Base-by-base conservation (phyloP, 129 eudicot genomes). In the carrot (Daucus carota) region DNA sequence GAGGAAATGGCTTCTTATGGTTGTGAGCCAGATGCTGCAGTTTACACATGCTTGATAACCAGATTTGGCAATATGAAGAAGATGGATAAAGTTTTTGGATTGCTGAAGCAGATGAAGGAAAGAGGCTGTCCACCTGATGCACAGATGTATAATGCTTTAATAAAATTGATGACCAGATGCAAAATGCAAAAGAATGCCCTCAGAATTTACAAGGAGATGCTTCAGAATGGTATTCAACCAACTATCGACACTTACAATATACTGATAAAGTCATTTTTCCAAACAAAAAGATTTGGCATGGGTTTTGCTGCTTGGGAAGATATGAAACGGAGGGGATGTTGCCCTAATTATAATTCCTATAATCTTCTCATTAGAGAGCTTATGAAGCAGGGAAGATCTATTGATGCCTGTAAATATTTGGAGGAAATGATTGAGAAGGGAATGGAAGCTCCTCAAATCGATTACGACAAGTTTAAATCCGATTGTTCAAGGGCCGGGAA, bases 341-440 rank as follows among this genome's bases (percentile, higher is more conserved):
- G 94, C 79, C 94, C 94, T 1, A 93, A 95, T 83, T 88, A 89
- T 67, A 95, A 86, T 72, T 81, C 96, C 26, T 95, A 95, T 79
- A 82, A 77, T 17, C 85, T 91, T 78, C 59, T 91, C 38, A 88
- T 95, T 48, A 85, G 92, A 12, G 96, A 96, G 57, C 88, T 91
- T 66, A 67, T 89, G 22, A 87, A 85, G 79, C 90, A 76, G 29
- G 94, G 96, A 38, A 91, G 86, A 80, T 83, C 88, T 22, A 78
- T 69, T n/a, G 96, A 89, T 78, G 96, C 96, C 0, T 95, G 96
- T 63, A 82, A 84, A 79, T 91, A 86, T 85, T 76, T 95, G 42
- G 92, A 95, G 80, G 94, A 95, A 79, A 91, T 95, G 96, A 80
- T 91, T 22, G 87, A 86, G 71, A 94, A 88, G 74, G 99, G 96